These are phyloP conservation scores for Pythium insidiosum DNA, from an alignment of 352 stramenopile species.

Conservation along the genomic window DNA sequence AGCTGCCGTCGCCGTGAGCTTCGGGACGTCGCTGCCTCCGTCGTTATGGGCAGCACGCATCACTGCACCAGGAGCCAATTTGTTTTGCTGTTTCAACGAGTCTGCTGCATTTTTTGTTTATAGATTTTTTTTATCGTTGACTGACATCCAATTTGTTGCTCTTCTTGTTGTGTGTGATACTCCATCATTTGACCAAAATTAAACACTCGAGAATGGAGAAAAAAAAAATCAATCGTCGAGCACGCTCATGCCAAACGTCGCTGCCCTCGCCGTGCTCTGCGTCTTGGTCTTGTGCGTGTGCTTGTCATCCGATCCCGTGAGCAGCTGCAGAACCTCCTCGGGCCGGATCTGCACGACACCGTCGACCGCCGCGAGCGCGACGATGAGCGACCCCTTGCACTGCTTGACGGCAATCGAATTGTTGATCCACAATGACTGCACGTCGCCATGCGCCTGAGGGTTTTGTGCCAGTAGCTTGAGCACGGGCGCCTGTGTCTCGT, in stretches of 20 bases:
- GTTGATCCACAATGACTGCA: slow-evolving; percentile 60
- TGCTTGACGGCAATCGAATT: slow-evolving; percentile 49
- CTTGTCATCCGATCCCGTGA: background rate
- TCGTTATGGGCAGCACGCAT: too few relatives aligned
- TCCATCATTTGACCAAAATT: too few relatives aligned
- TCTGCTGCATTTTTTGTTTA: too few relatives aligned
- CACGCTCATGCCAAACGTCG: background rate
- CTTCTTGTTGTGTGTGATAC: too few relatives aligned
- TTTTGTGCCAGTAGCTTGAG: slow-evolving; percentile 38
- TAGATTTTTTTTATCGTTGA: too few relatives aligned
- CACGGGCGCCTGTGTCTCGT: slow-evolving; percentile 31
- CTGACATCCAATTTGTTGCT: too few relatives aligned
- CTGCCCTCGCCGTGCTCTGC: background rate
- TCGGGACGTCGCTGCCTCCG: background rate
- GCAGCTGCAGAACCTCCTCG: slow-evolving; percentile 33
- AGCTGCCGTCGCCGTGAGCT: background rate
- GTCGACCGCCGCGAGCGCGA: slow-evolving; percentile 32
- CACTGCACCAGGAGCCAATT: too few relatives aligned
- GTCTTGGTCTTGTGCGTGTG: background rate
- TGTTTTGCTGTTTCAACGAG: too few relatives aligned
- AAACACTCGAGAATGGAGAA: background rate
- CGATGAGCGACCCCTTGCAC: slow-evolving; percentile 23
- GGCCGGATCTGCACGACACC: slow-evolving; percentile 27
- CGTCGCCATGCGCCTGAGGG: too few relatives aligned
- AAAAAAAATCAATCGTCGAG: background rate